Base-by-base conservation (phyloP, 1,139 yeast species). In the Eremothecium coryli region DNA sequence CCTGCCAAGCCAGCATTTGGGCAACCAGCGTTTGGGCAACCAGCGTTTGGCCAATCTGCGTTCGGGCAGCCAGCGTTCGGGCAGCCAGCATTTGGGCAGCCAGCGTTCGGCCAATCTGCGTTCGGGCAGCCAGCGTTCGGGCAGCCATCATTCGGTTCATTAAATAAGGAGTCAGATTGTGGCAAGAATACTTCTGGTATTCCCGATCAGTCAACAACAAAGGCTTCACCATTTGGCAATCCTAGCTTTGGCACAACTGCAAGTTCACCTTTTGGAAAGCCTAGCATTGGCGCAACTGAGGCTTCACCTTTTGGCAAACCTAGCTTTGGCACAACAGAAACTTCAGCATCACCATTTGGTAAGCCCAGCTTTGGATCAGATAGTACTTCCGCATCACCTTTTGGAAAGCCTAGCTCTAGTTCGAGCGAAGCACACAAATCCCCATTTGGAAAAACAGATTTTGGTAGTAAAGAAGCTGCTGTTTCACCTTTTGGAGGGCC, bases 401-500 rank as follows among this genome's bases (percentile, higher is more conserved):
- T 40, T 39, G 50, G 50, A 11, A 24, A 30, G 5, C n/a, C 26
- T 26, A 18, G 27, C 11, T 31, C 17, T 15, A 12, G 23, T 4
- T 16, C 17, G 13, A 13, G 23, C 13, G 12, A 13, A n/a, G n/a
- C n/a, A n/a, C n/a, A n/a, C n/a, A n/a, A n/a, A n/a, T n/a, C n/a
- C n/a, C 4, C 28, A 11, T 42, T 38, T 37, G 50, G 45, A 9
- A 18, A 35, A 22, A 33, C 42, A 8, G 23, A 39, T 1, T 43
- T 44, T 35, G 55, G 51, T 4, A 29, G 29, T 16, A 32, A 40
- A 10, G 42, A 46, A 11, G 44, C 42, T 29, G 52, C 50, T 7
- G 35, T 40, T 18, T 32, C 50, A 17, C 33, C 44, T 9, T 43
- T 40, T 39, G 50, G 50, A 11, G 12, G 12, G 24, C 15, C n/a